Base-by-base conservation (phyloP, 441 rosid genomes). In the Eutrema salsugineum region DNA sequence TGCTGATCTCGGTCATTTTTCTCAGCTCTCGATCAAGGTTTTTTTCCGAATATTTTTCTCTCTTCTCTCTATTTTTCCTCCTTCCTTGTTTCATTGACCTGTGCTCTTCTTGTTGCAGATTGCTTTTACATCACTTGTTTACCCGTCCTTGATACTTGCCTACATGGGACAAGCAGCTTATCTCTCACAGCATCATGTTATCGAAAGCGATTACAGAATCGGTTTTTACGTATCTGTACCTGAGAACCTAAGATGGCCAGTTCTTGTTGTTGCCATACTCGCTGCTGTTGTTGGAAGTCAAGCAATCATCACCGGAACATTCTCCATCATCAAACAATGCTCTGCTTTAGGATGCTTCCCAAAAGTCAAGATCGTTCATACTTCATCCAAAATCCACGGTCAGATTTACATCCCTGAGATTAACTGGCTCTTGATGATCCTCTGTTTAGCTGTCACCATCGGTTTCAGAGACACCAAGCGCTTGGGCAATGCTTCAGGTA, bases 91-190 rank as follows among this genome's bases (percentile, higher is more conserved):
- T 50, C 17, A 8, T 35, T 54, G 35, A 40, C 38, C 2, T n/a
- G 8, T 33, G 1, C 3, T 68, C 32, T 63, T 68, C 32, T 63
- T 78, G 71, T 70, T 79, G 80, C 93, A 94, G 97, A 85, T 94
- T 61, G 97, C 97, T 57, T 94, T 94, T 77, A 90, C 99, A 16
- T 83, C 83, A 39, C 82, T 91, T 82, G 99, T 94, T 15, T 94
- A 94, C 81, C 99, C 99, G 20, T 87, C 99, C 7, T 79, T 94
- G 80, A 83, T 94, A 79, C 93, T 94, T 15, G 99, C 99, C 6
- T 94, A 94, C 67, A 91, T 94, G 99, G 99, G 99, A 71, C 99
- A 94, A 85, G 99, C 99, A 68, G 99, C 99, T 36, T 91, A 85
- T 78, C 87, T 94, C 15, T 94, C 99, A 8, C 79, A 70, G 79